Base-by-base conservation (phyloP, 768 basidiomycete genomes). In the Boletus patriciae region DNA sequence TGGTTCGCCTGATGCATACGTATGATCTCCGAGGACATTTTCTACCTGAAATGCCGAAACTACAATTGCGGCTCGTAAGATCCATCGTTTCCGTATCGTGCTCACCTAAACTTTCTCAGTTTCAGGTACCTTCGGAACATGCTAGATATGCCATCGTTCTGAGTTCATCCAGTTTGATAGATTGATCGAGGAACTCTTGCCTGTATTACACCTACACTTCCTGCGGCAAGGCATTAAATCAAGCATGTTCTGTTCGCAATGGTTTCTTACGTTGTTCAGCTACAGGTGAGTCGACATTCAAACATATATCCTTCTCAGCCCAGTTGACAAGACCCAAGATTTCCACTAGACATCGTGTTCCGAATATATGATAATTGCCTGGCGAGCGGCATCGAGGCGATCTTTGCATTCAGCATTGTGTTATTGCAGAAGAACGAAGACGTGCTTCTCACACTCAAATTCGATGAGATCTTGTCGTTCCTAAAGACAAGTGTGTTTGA, bases 181-280 rank as follows among this genome's bases (percentile, higher is more conserved):
- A 29, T 75, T 98, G 47, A 75, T 97, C 43, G 97, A 99, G 69
- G 97, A 99, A 62, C 68, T 96, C 11, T 76, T 98, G 4, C 97
- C 97, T 6, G 90, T 95, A 6, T 77, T 98, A 7, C 94, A 98
- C 66, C 76, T 96, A 23, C 97, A 98, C 72, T 92, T 99, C 66
- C 74, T 96, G 31, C 84, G 95, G 31, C 91, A 97, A 73, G 96
- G 95, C 31, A 77, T 98, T 68, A 98, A 98, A 71, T 94, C 93
- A 45, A 95, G 90, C 74, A 98, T 99, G 94, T 98, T 90, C 69
- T 96, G 93, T 66, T 94, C 92, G 15, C 97, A 98, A 62, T 99
- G 97, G 97, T 98, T 98, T 73, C 78, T 99, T 69, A 98, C 97
- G 0, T 75, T 99, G 70, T 98, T 98, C 77, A 92, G 92, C 68